Evolutionary conservation across 73 alveolate species (phyloP).

Genomic region (Breviolum minutum): DNA sequence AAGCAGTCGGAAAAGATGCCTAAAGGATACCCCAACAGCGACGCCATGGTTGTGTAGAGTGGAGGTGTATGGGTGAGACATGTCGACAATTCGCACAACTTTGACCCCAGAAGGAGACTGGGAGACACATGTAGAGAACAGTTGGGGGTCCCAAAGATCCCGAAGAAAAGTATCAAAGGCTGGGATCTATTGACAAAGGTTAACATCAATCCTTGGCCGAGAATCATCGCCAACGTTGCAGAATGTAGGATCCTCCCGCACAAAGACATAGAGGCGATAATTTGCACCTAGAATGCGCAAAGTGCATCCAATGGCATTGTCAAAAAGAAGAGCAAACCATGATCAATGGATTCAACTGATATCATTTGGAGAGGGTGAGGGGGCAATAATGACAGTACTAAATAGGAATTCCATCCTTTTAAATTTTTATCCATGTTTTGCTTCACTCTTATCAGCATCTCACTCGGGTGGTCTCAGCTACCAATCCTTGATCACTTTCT

Average conservation of each 20-base stretch:
- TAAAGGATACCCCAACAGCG: too few relatives aligned
- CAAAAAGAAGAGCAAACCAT: not conserved
- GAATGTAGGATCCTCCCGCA: conserved; percentile 47
- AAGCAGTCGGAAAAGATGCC: too few relatives aligned
- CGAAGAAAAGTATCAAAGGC: not conserved
- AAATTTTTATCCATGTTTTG: not conserved
- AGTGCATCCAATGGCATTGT: not conserved
- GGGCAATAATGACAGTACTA: not conserved
- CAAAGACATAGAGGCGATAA: conserved; percentile 75
- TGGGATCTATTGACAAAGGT: not conserved
- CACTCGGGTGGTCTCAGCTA: not conserved
- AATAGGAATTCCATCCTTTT: not conserved
- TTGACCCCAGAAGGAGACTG: too few relatives aligned
- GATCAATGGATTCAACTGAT: not conserved
- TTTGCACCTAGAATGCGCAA: conserved; percentile 22
- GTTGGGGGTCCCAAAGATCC: not conserved
- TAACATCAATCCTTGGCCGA: not conserved
- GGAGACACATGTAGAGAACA: not conserved
- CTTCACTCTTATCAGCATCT: not conserved
- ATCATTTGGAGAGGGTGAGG: too few relatives aligned
- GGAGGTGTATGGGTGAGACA: too few relatives aligned
- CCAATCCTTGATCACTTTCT: not conserved
- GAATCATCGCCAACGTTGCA: conserved; percentile 19
- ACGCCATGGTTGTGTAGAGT: too few relatives aligned
- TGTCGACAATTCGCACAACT: too few relatives aligned